These are phyloP conservation scores for Medicago ruthenica DNA, from an alignment of 306 rosid genomes.

Conservation along the genomic window DNA sequence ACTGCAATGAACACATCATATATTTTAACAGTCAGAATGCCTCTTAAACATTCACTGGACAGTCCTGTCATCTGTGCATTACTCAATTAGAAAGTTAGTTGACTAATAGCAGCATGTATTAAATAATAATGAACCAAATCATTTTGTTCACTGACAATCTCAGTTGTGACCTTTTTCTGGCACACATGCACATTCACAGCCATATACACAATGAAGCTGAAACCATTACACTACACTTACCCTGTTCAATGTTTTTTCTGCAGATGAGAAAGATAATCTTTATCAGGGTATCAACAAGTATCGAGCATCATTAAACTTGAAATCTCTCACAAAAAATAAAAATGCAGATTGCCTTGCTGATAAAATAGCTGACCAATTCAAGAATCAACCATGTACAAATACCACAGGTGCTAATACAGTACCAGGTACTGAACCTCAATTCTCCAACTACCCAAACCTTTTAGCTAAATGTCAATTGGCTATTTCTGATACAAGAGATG, in stretches of 20 bases:
- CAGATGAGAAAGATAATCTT: constrained; percentile 75
- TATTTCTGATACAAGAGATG: constrained; percentile 79
- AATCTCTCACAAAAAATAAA: constrained; percentile 57
- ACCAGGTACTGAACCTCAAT: constrained; percentile 86
- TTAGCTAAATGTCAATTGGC: constrained; percentile 72
- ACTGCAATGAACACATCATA: background rate
- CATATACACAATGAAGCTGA: background rate
- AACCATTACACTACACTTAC: constrained; percentile 30
- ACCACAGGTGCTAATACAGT: constrained; percentile 90
- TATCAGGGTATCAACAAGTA: constrained; percentile 73
- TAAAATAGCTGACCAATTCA: constrained; percentile 78
- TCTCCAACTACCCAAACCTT: constrained; percentile 69
- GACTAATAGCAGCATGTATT: no score
- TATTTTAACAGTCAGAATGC: background rate
- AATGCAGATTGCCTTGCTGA: constrained; percentile 88
- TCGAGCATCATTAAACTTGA: constrained; percentile 64
- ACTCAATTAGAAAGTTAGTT: no score
- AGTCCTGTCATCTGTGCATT: background rate
- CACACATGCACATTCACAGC: background rate
- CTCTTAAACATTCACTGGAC: background rate
- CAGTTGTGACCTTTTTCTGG: background rate
- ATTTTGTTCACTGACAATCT: background rate
- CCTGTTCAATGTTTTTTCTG: constrained; percentile 32
- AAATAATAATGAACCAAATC: no score
- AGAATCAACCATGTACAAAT: constrained; percentile 82